These are phyloP conservation scores for Porphyra umbilicalis DNA, from an alignment of 31 red algal genomes.

Conservation along the genomic window DNA sequence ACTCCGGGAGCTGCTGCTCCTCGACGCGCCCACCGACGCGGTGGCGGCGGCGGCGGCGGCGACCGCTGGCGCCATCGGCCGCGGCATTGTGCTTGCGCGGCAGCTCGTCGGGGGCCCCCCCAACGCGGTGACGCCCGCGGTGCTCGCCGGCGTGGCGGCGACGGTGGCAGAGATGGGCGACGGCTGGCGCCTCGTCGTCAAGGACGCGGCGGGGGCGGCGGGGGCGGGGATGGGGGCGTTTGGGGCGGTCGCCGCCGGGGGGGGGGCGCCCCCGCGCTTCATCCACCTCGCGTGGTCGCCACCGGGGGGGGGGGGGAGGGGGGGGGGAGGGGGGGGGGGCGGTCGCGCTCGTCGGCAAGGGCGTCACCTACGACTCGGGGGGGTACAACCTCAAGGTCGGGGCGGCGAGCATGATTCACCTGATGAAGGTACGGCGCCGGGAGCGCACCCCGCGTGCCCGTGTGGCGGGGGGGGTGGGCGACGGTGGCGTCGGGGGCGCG, in stretches of 20 bases:
- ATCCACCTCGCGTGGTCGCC: slow-evolving; percentile 82
- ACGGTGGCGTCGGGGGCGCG: too few relatives aligned
- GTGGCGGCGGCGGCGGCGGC: slow-evolving; percentile 10
- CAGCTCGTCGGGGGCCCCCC: slow-evolving; percentile 80
- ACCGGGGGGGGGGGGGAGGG: slow-evolving; percentile 12
- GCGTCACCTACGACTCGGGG: slow-evolving; percentile 88
- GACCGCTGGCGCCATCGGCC: slow-evolving; percentile 29
- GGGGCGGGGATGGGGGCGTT: slow-evolving; percentile 69
- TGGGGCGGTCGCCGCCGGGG: slow-evolving; percentile 78
- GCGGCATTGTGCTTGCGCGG: slow-evolving; percentile 75
- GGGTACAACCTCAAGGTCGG: slow-evolving; percentile 81
- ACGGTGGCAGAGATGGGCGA: slow-evolving; percentile 29
- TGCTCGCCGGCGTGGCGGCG: slow-evolving; percentile 49
- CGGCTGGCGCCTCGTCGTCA: slow-evolving; percentile 37
- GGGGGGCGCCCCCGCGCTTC: slow-evolving; percentile 75
- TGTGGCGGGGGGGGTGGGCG: too few relatives aligned
- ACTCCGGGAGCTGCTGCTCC: slow-evolving; percentile 20
- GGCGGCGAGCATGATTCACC: slow-evolving; percentile 67
- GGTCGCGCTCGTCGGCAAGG: slow-evolving; percentile 84
- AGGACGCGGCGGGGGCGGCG: slow-evolving; percentile 62
- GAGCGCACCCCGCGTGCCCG: too few relatives aligned
- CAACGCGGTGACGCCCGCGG: slow-evolving; percentile 69
- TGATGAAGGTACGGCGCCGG: slow-evolving; percentile 80
- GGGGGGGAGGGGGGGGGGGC: slow-evolving; percentile 27
- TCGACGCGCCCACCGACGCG: slow-evolving; percentile 6